Base-by-base conservation (phyloP, 495 filamentous ascomycete species). In the Sabuloglossum arenarium region DNA sequence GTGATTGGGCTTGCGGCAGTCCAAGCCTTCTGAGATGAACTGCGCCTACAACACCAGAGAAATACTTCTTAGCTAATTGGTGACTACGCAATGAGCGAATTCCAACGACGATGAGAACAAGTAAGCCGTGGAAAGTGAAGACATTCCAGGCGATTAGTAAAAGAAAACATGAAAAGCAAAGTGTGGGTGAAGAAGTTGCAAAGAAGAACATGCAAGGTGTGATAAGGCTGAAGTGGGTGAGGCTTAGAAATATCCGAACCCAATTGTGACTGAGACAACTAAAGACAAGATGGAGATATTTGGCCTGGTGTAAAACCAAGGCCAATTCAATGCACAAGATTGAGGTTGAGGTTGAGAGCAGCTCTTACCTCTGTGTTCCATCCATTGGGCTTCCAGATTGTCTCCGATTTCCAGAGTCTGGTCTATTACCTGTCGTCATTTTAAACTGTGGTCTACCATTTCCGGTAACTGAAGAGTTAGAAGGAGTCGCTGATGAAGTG, bases 1-100 rank as follows among this genome's bases (percentile, higher is more conserved):
- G 75, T 82, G 63, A 82, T 76, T 30, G 80, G 78, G 62, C 84
- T 84, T 59, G 76, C 73, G 56, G 75, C 77, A 46, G 71, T 70
- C 80, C 80, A 84, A 58, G 76, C 78, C 64, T 78, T 80, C 58
- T 75, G 77, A 28, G 51, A 10, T 28, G 75, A 54, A 57, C 70
- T 52, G n/a, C 24, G 46, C 4, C 53, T 54, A 23, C 1, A 3
- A 23, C 53, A 23, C 29, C 24, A 43, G 53, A 21, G 47, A 29
- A n/a, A 5, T 6, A 51, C 10, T 27, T 51, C 23, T 51, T 30
- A 51, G 47, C 16, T 51, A 28, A 30, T 51, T 51, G 25, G 24
- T 19, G 25, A 51, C n/a, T n/a, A n/a, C n/a, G 39, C 19, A 43
- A 21, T 19, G 19, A 3, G 11, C 21, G 34, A 16, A 3, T 9